Percentiles rank a stretch among this genome's conserved stretches.
Conservation (phyloP, 768 basidiomycete species). For the Russula brevipes region DNA sequence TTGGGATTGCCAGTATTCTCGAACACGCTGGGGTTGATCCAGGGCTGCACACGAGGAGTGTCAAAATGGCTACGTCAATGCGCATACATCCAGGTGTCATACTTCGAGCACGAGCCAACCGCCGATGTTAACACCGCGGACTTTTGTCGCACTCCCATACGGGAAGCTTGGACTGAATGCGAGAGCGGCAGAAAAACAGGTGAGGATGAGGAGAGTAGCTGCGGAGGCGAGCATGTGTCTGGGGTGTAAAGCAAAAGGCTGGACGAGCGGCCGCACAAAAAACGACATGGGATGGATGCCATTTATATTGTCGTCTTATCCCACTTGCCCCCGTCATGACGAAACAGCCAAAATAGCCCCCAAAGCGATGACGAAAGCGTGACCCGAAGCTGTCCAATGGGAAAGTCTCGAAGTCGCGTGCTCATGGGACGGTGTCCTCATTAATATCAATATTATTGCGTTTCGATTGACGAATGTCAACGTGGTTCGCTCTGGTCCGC, state of each 20-base stretch:
- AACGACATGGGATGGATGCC: neutral
- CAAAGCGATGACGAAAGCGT: too few species aligned
- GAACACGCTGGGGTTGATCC: constrained; percentile 75
- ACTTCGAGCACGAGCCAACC: constrained; percentile 56
- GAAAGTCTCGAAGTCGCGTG: too few species aligned
- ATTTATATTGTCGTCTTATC: neutral
- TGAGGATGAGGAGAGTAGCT: neutral
- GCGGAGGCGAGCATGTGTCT: neutral
- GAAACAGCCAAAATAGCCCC: neutral
- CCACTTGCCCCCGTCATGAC: too few species aligned
- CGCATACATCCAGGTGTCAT: constrained; percentile 7
- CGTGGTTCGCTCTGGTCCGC: too few species aligned
- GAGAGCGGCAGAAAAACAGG: neutral
- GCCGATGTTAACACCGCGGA: constrained; percentile 81
- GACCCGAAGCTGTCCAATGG: too few species aligned
- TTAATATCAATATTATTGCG: too few species aligned
- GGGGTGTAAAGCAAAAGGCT: neutral
- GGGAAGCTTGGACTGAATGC: constrained; percentile 54
- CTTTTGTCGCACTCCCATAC: constrained; percentile 60
- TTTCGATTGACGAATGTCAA: too few species aligned
- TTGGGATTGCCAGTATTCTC: constrained; percentile 54
- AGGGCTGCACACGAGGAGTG: constrained; percentile 41
- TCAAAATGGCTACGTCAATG: neutral
- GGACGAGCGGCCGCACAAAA: neutral
- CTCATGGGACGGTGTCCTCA: too few species aligned